Percentiles rank a stretch among this genome's conserved stretches.
phyloP scores from a whole-genome alignment of 306 rosid genomes.

The Vigna angularis region DNA sequence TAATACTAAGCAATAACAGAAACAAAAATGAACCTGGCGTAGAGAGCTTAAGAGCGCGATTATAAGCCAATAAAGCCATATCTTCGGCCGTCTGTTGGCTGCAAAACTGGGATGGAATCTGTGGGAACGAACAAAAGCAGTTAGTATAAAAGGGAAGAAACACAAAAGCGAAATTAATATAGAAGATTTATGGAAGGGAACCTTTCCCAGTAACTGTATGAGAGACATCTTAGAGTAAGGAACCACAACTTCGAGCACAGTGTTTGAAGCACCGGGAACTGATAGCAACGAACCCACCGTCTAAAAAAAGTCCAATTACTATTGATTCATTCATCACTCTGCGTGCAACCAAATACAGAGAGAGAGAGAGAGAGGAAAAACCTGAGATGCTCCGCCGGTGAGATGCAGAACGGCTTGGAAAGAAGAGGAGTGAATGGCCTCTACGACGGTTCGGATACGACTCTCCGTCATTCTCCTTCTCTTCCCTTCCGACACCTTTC shows the following conservation, averaged over 20 bases:
- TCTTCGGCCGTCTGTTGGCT: slow-evolving; percentile 75
- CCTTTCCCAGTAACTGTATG: slow-evolving; percentile 86
- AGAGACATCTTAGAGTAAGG: slow-evolving; percentile 81
- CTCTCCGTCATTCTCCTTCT: slow-evolving; percentile 62
- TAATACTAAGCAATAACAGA: neutral
- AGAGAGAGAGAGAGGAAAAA: slow-evolving; percentile 8
- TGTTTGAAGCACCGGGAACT: slow-evolving; percentile 84
- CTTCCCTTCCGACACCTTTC: neutral
- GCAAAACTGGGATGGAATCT: slow-evolving; percentile 83
- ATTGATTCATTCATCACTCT: neutral
- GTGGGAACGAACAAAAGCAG: slow-evolving; percentile 34
- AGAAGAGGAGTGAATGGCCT: slow-evolving; percentile 73
- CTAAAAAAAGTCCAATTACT: slow-evolving; percentile 41
- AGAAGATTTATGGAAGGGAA: slow-evolving; percentile 4
- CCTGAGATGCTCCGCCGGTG: slow-evolving; percentile 91
- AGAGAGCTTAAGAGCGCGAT: slow-evolving; percentile 95
- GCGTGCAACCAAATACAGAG: neutral
- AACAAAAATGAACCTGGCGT: slow-evolving; percentile 60
- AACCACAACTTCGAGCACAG: slow-evolving; percentile 79
- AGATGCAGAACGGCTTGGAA: slow-evolving; percentile 75
- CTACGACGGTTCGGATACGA: slow-evolving; percentile 58
- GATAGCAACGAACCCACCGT: slow-evolving; percentile 71
- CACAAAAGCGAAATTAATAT: neutral
- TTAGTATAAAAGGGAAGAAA: neutral
- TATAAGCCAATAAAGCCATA: slow-evolving; percentile 85